phyloP scores from a whole-genome alignment of 768 basidiomycete species.

The Jaapia argillacea region DNA sequence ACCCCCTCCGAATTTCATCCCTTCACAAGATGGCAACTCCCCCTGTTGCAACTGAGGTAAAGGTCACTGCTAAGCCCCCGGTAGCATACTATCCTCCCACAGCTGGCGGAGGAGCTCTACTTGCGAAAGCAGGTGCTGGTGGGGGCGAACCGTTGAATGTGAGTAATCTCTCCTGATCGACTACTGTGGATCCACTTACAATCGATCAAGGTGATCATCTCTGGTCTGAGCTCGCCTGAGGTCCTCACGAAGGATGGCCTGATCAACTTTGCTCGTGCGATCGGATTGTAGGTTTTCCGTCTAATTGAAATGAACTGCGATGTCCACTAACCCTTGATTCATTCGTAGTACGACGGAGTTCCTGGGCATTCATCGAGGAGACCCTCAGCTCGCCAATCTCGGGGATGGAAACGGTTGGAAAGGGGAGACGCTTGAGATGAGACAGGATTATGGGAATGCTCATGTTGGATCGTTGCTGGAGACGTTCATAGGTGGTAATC shows the following conservation, averaged over 20 bases:
- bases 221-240: constrained; percentile 44
- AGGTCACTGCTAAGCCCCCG: too few relatives aligned
- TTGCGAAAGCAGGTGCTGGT: constrained; percentile 26
- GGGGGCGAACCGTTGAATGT: constrained; percentile 38
- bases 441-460: constrained; percentile 25
- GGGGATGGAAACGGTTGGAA: constrained; percentile 38
- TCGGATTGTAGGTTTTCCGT: constrained; percentile 39
- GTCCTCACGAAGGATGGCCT: constrained; percentile 49
- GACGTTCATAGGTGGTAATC: constrained; percentile 34
- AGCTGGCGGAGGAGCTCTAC: constrained; percentile 31
- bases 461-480: constrained; percentile 35
- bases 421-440: constrained; percentile 29
- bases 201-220: constrained; percentile 44
- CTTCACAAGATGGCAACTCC: too few relatives aligned
- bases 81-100: constrained; percentile 26
- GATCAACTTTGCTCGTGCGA: constrained; percentile 47
- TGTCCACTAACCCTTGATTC: too few relatives aligned
- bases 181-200: constrained; percentile 1
- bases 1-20: too few relatives aligned
- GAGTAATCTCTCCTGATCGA: background rate
- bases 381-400: constrained; percentile 31
- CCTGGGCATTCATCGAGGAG: constrained; percentile 24
- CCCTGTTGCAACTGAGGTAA: too few relatives aligned
- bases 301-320: background rate
- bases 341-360: constrained; percentile 31